phyloP scores from a whole-genome alignment of 306 rosid species.

The Quercus berberidifolia region DNA sequence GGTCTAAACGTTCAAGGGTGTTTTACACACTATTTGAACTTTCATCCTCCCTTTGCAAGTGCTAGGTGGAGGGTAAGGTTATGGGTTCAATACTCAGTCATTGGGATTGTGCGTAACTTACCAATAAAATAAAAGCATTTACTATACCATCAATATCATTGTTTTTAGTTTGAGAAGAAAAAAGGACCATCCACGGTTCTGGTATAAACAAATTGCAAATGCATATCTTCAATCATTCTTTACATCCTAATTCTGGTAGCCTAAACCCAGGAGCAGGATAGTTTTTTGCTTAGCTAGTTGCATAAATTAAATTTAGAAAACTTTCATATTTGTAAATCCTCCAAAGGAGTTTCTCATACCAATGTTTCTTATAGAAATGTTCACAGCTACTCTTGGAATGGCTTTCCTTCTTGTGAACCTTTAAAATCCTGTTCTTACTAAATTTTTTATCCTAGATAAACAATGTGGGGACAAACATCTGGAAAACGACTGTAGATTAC shows the following conservation, averaged over 20 bases:
- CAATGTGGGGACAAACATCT: slow-evolving; percentile 9
- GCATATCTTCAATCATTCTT: not conserved
- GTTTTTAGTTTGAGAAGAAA: not conserved
- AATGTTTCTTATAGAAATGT: not conserved
- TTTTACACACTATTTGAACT: too few species aligned
- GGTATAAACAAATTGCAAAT: not conserved
- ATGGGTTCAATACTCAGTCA: too few species aligned
- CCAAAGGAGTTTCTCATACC: not conserved
- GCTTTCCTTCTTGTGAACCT: not conserved
- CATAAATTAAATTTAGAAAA: not conserved
- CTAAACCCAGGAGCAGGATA: not conserved
- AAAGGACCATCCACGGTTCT: not conserved
- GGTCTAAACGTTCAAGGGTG: too few species aligned
- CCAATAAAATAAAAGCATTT: too few species aligned
- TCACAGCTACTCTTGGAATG: not conserved
- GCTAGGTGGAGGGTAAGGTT: too few species aligned
- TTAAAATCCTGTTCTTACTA: not conserved
- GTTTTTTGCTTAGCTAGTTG: not conserved
- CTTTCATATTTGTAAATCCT: not conserved
- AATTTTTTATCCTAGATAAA: slow-evolving; percentile 27
- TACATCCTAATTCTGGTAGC: not conserved
- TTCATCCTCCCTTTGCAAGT: too few species aligned
- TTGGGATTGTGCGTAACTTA: too few species aligned
- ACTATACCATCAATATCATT: not conserved
- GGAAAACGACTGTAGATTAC: slow-evolving; percentile 18